Percentiles rank a stretch among this genome's conserved stretches.
Evolutionary conservation across 2,329 filamentous ascomycete species (phyloP).

Genomic region (Botrytis sinoallii): DNA sequence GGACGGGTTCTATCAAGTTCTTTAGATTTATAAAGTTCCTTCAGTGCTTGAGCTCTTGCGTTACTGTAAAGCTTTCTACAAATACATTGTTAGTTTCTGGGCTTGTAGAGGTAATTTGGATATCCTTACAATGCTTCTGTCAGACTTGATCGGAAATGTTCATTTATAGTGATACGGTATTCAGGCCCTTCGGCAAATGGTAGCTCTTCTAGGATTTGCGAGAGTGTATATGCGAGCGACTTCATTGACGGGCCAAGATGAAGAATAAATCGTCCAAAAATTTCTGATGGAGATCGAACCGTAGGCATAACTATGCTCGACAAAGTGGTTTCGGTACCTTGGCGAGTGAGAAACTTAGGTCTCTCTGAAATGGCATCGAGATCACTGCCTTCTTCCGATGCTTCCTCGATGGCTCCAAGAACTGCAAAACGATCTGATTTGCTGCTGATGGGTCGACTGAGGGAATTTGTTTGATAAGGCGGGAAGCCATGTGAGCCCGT

Average conservation of each 20-base stretch:
- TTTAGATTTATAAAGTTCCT: constrained; percentile 76
- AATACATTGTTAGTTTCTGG: not conserved
- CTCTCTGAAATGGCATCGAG: constrained; percentile 40
- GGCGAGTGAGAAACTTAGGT: constrained; percentile 19
- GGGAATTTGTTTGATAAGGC: not conserved
- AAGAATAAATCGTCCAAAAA: constrained; percentile 86
- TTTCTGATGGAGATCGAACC: constrained; percentile 68
- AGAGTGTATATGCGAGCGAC: constrained; percentile 86
- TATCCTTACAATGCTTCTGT: constrained; percentile 63
- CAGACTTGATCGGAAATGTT: constrained; percentile 76
- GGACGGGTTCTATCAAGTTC: constrained; percentile 66
- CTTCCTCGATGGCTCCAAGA: constrained; percentile 62
- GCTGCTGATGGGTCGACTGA: constrained; percentile 39
- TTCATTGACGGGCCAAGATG: constrained; percentile 93
- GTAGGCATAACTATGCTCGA: constrained; percentile 36
- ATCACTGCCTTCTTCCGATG: constrained; percentile 54
- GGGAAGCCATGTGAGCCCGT: constrained; percentile 17
- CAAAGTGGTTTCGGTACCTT: constrained; percentile 28
- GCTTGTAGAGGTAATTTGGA: not conserved
- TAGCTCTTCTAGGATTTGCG: constrained; percentile 81
- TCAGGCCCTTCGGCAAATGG: constrained; percentile 71
- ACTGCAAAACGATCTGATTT: constrained; percentile 45
- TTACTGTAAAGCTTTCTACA: constrained; percentile 64
- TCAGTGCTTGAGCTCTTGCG: constrained; percentile 72
- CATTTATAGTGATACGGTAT: constrained; percentile 70